A percentile compares a stretch with the other conserved stretches of the same genome.
phyloP scores from a whole-genome alignment of 768 basidiomycete species.

The Hirschioporus abietinus region DNA sequence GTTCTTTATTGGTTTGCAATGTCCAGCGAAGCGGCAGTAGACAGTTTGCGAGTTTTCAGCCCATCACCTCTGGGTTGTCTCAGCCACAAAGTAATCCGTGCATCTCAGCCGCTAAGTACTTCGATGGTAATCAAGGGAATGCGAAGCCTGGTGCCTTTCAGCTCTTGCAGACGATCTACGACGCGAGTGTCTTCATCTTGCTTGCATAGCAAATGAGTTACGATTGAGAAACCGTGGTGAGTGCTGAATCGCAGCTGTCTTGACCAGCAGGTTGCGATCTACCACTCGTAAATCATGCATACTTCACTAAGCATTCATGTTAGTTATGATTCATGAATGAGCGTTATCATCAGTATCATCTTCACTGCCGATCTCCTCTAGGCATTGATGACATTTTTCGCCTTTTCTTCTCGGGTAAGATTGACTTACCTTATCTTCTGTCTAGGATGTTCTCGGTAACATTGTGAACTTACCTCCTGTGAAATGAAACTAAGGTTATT shows the following conservation, averaged over 20 bases:
- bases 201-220: background rate
- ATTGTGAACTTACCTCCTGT: background rate
- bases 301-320: no score
- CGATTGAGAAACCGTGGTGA: background rate
- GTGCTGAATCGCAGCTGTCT: background rate
- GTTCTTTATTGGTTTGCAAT: background rate
- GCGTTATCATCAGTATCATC: background rate
- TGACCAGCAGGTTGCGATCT: background rate
- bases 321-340: background rate
- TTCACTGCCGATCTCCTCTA: constrained; percentile 1
- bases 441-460: background rate
- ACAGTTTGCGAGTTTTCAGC: background rate
- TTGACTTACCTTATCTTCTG: background rate
- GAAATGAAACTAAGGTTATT: background rate
- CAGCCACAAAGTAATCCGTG: no score
- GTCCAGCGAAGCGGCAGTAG: background rate
- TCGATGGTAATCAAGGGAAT: background rate
- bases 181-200: background rate
- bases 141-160: background rate
- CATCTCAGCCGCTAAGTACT: no score
- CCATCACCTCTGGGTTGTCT: no score
- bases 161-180: constrained; percentile 2
- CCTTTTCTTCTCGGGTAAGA: background rate
- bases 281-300: background rate
- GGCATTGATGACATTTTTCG: background rate